phyloP scores from a whole-genome alignment of 345 rosid genomes.

The Euclidium syriacum region DNA sequence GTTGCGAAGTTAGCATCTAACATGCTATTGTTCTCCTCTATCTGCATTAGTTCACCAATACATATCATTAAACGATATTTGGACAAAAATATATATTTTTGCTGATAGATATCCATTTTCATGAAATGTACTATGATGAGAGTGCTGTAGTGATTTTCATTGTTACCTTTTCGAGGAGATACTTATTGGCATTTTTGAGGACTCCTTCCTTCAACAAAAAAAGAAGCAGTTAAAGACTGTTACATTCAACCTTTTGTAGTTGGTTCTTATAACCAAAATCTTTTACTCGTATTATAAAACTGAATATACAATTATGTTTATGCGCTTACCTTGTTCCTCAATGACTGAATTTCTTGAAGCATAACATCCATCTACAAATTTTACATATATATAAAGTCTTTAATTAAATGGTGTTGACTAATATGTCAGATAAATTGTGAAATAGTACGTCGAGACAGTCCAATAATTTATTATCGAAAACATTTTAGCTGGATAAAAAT shows the following conservation, averaged over 20 bases:
- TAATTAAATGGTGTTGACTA: no score
- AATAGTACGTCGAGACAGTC: no score
- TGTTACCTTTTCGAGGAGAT: constrained; percentile 72
- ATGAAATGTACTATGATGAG: not conserved
- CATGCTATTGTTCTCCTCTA: constrained; percentile 51
- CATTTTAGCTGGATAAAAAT: no score
- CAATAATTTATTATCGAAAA: no score
- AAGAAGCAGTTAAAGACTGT: not conserved
- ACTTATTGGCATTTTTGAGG: constrained; percentile 64
- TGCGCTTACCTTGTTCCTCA: constrained; percentile 66
- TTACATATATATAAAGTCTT: no score
- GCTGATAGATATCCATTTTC: not conserved
- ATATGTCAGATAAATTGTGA: no score
- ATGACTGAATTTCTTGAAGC: constrained; percentile 69
- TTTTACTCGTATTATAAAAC: not conserved
- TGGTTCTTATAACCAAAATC: constrained; percentile 1
- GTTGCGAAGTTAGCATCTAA: constrained; percentile 40
- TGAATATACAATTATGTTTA: not conserved
- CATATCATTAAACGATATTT: not conserved
- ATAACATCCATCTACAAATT: constrained; percentile 63
- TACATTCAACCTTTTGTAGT: not conserved
- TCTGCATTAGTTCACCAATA: constrained; percentile 39
- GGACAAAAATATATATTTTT: not conserved
- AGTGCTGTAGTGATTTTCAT: not conserved
- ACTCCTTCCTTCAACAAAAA: constrained; percentile 58